These are phyloP conservation scores for Lachancea sp. DNA, from an alignment of 805 yeast species.

Conservation along the genomic window DNA sequence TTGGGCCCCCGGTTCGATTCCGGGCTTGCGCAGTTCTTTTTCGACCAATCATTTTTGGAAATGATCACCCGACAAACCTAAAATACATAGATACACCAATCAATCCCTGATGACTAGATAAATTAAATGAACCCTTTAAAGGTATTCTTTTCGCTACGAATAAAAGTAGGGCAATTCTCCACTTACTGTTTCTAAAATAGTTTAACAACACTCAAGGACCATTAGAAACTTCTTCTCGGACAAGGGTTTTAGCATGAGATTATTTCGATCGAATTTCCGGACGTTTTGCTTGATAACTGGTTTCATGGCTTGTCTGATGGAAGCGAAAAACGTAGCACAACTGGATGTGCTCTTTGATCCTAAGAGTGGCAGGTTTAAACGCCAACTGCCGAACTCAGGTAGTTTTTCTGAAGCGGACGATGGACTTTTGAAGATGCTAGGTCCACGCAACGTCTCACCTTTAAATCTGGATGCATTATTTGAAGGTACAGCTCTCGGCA, in stretches of 20 bases:
- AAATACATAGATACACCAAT: too few relatives aligned
- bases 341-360: conserved; percentile 3
- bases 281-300: not conserved
- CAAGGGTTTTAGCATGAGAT: not conserved
- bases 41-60: not conserved
- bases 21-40: conserved; percentile 26
- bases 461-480: conserved; percentile 11
- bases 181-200: too few relatives aligned
- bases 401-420: not conserved
- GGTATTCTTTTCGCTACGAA: too few relatives aligned
- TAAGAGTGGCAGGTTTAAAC: conserved; percentile 7
- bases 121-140: too few relatives aligned
- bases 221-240: not conserved
- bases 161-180: too few relatives aligned
- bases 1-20: conserved; percentile 33
- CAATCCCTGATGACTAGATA: too few relatives aligned
- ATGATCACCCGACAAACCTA: too few relatives aligned
- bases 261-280: not conserved
- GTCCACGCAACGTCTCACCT: conserved; percentile 6
- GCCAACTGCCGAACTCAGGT: conserved; percentile 3
- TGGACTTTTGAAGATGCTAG: conserved; percentile 4
- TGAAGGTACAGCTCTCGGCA: not conserved
- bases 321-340: conserved; percentile 7
- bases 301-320: not conserved
- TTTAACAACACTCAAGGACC: too few relatives aligned